Evolutionary conservation across 202 grass and related monocot genomes (phyloP), one percentile per base, ranked within the genome.

Genomic region (Panicum virgatum): DNA sequence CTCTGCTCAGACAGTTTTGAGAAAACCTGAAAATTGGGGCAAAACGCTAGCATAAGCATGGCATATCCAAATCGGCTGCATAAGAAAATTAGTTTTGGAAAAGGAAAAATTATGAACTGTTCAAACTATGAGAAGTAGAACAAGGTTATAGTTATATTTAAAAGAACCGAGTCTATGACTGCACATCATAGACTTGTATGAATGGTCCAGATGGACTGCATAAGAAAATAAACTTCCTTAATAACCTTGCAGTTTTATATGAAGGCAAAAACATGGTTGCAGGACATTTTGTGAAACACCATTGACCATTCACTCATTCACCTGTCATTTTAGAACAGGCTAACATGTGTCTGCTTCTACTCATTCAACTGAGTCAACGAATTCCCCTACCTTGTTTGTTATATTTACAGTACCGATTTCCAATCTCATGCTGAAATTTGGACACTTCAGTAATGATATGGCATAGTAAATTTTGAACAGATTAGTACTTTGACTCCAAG

Each of bases 1-100:
- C 96, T 93, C 76, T 88, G 92, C 62, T 95, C 87, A 36, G 88
- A 72, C 70, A 98, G 89, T 86, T 98, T 98, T 42, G 92, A 95
- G 84, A 95, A 98, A 76, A 98, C 92, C 96, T 98, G 82, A 81
- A 93, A 82, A 40, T 75, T 51, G 68, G 57, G 75, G 4, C 58
- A 67, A 46, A 15, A 78, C 23, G 63, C 9, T 77, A 82, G 50
- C 30, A 62, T 86, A 72, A 88, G 42, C 26, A 47, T 37, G 40
- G 73, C 14, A 44, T 27, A 27, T 66, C 32, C 18, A 82, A 42
- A 77, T 58, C 18, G 25, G 1, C 14, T 36, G 67, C 8, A 72
- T 44, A 77, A 43, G 19, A 60, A 70, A 44, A 26, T 76, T 54
- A 76, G 63, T 46, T 76, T 40, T 0, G 0, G 8, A 50, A 32